Percentiles rank a stretch among this genome's conserved stretches.
phyloP scores from a whole-genome alignment of 495 filamentous ascomycete species.

The Oleoguttula mirabilis region DNA sequence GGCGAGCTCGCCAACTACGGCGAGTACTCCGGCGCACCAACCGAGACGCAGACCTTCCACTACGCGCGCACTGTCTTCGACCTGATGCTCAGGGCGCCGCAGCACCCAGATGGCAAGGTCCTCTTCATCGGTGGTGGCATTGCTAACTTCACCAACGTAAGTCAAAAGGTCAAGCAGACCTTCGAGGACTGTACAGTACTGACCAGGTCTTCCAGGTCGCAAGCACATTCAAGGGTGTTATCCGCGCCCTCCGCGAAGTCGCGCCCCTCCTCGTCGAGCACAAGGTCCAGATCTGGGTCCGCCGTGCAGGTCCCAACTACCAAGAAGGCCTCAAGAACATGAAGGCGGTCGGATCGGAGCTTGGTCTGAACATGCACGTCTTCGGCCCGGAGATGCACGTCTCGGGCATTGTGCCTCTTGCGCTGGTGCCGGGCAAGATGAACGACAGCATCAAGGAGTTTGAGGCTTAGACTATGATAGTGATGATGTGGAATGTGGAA shows the following conservation, averaged over 20 bases:
- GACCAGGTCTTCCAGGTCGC: slow-evolving; percentile 50
- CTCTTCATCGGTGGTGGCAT: slow-evolving; percentile 99
- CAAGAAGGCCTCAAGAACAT: slow-evolving; percentile 99
- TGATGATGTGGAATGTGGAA: too few species aligned
- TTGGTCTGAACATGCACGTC: slow-evolving; percentile 88
- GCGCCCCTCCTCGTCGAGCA: slow-evolving; percentile 79
- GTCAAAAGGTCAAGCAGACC: neutral
- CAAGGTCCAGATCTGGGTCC: slow-evolving; percentile 98
- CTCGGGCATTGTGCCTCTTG: slow-evolving; percentile 55
- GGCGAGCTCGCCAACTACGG: slow-evolving; percentile 98
- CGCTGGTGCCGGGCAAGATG: slow-evolving; percentile 46
- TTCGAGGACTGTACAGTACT: neutral
- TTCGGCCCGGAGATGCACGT: slow-evolving; percentile 96
- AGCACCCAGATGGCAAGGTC: slow-evolving; percentile 82
- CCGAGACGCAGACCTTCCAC: slow-evolving; percentile 96
- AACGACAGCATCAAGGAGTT: slow-evolving; percentile 37
- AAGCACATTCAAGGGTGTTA: slow-evolving; percentile 98
- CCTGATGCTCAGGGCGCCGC: slow-evolving; percentile 89
- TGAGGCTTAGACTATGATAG: slow-evolving; percentile 16
- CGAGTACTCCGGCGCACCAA: slow-evolving; percentile 98
- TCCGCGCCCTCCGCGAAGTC: slow-evolving; percentile 89
- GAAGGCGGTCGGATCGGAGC: slow-evolving; percentile 86
- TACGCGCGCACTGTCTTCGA: slow-evolving; percentile 95
- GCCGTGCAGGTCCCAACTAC: slow-evolving; percentile 97
- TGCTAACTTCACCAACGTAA: slow-evolving; percentile 93